These are phyloP conservation scores for Solanum raphanifolium DNA, from an alignment of 257 asterid genomes.

Conservation along the genomic window DNA sequence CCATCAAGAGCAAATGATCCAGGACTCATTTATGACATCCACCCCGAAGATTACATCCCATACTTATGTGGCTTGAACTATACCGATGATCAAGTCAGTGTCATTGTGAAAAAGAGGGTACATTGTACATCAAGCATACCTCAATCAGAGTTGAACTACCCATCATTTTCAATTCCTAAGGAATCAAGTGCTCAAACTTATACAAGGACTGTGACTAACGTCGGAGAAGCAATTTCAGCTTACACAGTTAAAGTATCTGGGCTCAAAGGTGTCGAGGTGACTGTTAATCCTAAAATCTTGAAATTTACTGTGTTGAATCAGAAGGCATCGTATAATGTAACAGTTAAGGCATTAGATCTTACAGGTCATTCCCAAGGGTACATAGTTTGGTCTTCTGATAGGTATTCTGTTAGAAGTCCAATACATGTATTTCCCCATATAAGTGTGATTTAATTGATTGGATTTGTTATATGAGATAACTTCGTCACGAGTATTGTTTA, in stretches of 20 bases:
- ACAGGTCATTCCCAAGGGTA: not conserved
- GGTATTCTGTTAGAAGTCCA: not conserved
- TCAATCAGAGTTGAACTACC: slow-evolving; percentile 4
- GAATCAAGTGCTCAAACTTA: not conserved
- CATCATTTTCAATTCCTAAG: slow-evolving; percentile 7
- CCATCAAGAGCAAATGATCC: slow-evolving; percentile 9
- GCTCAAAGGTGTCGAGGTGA: not conserved
- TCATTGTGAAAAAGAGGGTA: not conserved
- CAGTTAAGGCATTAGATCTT: not conserved
- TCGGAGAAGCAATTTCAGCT: slow-evolving; percentile 8
- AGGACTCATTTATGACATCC: slow-evolving; percentile 7
- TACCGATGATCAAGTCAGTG: not conserved
- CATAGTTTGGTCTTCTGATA: not conserved
- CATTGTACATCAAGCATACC: not conserved
- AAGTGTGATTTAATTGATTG: not conserved
- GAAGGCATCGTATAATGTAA: not conserved
- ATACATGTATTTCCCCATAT: not conserved
- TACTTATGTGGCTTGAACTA: slow-evolving; percentile 6
- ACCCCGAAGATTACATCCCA: not conserved
- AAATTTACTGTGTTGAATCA: not conserved
- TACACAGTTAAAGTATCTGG: not conserved
- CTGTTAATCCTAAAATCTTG: not conserved
- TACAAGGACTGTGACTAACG: slow-evolving; percentile 1
- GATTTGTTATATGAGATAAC: not conserved
- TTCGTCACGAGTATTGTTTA: not conserved